Conservation (phyloP, 139 green algal species). For the Tetraselmis striata region DNA sequence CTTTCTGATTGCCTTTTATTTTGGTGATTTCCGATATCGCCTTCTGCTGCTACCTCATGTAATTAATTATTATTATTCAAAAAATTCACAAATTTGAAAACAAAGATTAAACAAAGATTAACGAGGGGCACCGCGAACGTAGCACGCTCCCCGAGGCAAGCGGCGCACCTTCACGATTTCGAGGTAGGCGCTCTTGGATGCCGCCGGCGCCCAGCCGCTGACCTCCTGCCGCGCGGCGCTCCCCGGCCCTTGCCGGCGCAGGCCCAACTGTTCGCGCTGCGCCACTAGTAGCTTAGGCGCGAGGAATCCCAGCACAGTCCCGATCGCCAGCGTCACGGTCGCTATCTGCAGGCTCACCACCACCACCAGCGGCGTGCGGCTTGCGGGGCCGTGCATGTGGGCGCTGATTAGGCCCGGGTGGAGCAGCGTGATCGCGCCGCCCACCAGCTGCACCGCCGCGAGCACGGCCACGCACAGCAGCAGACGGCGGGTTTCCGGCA, state of each 20-base stretch:
- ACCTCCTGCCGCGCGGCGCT: not conserved
- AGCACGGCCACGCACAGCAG: no score
- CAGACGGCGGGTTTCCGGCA: no score
- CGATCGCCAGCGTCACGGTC: not conserved
- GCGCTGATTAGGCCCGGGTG: not conserved
- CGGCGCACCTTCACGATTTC: not conserved
- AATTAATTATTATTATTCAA: not conserved
- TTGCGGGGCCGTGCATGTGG: not conserved
- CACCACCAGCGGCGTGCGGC: not conserved
- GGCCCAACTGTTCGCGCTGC: not conserved
- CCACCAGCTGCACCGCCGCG: no score
- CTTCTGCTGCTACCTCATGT: not conserved
- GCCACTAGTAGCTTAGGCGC: not conserved
- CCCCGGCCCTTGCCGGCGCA: not conserved
- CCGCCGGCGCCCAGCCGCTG: not conserved
- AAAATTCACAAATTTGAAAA: not conserved
- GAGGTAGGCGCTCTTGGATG: not conserved
- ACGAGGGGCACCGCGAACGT: no score
- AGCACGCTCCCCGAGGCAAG: not conserved
- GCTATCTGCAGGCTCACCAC: not conserved
- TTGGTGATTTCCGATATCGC: not conserved
- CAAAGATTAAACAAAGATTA: no score
- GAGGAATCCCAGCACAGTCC: not conserved
- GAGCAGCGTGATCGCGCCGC: no score
- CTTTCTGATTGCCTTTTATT: not conserved